Percentiles rank a stretch among this genome's conserved stretches.
Conservation (phyloP, 2,329 filamentous ascomycete genomes). For the Catunica adiposa region DNA sequence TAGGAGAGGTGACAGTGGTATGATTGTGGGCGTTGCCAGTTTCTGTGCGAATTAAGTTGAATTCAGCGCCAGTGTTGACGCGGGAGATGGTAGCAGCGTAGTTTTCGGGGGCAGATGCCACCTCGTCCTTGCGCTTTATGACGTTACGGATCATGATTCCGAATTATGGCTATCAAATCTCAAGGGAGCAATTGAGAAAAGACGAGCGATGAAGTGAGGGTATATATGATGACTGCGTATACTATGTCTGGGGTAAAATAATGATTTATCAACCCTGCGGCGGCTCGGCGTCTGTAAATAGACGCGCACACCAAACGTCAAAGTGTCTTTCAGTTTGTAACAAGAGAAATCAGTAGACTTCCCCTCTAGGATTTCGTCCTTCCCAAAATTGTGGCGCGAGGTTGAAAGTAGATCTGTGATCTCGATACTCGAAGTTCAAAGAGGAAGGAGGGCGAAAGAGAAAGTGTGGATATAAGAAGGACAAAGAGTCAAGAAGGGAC, state of each 20-base stretch:
- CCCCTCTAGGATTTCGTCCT: too few species aligned
- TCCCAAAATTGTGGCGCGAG: too few species aligned
- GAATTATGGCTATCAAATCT: too few species aligned
- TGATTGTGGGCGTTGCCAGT: constrained; percentile 45
- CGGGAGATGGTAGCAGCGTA: constrained; percentile 23
- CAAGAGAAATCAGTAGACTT: too few species aligned
- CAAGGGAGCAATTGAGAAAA: too few species aligned
- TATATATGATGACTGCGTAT: not conserved
- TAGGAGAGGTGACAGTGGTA: constrained; percentile 16
- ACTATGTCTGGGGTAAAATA: not conserved
- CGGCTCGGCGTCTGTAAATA: not conserved
- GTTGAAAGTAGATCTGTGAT: too few species aligned
- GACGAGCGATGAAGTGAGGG: not conserved
- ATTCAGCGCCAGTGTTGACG: constrained; percentile 38
- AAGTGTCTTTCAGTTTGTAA: too few species aligned
- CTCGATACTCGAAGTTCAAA: too few species aligned
- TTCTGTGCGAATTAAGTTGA: constrained; percentile 74
- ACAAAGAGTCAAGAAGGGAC: too few species aligned
- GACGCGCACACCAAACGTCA: not conserved
- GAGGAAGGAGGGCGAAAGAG: too few species aligned
- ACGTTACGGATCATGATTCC: constrained; percentile 35
- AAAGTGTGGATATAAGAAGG: too few species aligned
- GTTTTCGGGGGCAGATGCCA: constrained; percentile 22
- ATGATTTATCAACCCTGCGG: not conserved
- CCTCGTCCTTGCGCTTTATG: constrained; percentile 36